A percentile compares a stretch with the other conserved stretches of the same genome.
Evolutionary conservation across 176 grass and related monocot species (phyloP).

Genomic region (Typha latifolia): DNA sequence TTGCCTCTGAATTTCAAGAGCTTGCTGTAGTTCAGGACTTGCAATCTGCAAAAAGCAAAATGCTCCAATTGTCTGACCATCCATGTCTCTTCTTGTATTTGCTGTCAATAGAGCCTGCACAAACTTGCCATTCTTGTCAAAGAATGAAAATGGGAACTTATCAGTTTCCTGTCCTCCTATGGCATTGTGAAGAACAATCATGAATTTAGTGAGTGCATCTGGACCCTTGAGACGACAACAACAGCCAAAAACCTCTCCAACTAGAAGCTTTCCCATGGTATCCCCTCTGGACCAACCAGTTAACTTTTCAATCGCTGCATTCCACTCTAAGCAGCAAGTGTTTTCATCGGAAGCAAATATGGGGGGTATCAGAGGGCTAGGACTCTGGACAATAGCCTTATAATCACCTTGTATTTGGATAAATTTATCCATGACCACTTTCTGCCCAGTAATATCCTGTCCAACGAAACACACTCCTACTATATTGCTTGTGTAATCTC

Average conservation of each 20-base stretch:
- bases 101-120: slow-evolving; percentile 87
- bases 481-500: slow-evolving; percentile 73
- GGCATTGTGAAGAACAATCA: slow-evolving; percentile 86
- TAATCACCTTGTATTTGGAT: slow-evolving; percentile 98
- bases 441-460: slow-evolving; percentile 86
- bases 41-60: slow-evolving; percentile 99
- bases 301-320: slow-evolving; percentile 91
- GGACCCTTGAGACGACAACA: slow-evolving; percentile 76
- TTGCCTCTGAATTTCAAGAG: slow-evolving; percentile 87
- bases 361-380: slow-evolving; percentile 87
- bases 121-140: slow-evolving; percentile 90
- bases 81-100: slow-evolving; percentile 74
- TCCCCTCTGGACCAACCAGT: slow-evolving; percentile 87
- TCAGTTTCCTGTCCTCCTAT: slow-evolving; percentile 82
- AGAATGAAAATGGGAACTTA: slow-evolving; percentile 88
- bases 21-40: slow-evolving; percentile 87
- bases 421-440: slow-evolving; percentile 98
- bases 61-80: slow-evolving; percentile 66
- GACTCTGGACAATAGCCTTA: slow-evolving; percentile 88
- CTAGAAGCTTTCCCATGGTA: slow-evolving; percentile 71
- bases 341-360: slow-evolving; percentile 99
- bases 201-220: slow-evolving; percentile 91
- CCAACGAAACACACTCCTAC: slow-evolving; percentile 85
- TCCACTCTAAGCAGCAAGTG: slow-evolving; percentile 95
- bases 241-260: slow-evolving; percentile 88